Conservation (phyloP, 345 rosid genomes). For the Aethionema arabicum region DNA sequence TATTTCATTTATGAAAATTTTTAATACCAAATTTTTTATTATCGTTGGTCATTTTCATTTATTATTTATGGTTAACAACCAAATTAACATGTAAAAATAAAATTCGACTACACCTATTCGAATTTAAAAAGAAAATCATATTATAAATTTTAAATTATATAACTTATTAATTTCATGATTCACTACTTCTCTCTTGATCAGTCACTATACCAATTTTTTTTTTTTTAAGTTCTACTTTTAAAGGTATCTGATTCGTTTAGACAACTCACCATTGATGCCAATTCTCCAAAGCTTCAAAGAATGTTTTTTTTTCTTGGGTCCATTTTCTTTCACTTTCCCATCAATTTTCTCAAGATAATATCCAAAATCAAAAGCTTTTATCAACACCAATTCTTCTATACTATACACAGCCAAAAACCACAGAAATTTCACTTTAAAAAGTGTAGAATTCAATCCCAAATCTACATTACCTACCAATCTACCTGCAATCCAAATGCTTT, state of each 20-base stretch:
- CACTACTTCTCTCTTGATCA: conserved; percentile 17
- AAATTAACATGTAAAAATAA: too few relatives aligned
- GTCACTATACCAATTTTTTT: conserved; percentile 24
- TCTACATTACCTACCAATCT: conserved; percentile 23
- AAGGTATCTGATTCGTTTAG: conserved; percentile 34
- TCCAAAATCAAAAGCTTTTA: background rate
- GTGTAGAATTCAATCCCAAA: background rate
- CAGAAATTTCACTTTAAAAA: conserved; percentile 6
- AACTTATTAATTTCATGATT: background rate
- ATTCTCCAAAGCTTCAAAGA: conserved; percentile 30
- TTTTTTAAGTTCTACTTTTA: conserved; percentile 28
- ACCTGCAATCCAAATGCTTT: conserved; percentile 24
- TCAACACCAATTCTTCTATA: background rate
- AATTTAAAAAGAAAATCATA: too few relatives aligned
- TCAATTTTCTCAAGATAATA: conserved; percentile 27
- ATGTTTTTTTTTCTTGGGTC: conserved; percentile 32
- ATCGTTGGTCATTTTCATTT: too few relatives aligned
- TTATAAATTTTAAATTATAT: too few relatives aligned
- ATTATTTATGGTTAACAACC: too few relatives aligned
- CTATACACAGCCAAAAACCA: background rate
- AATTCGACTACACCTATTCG: too few relatives aligned
- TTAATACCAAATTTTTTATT: too few relatives aligned
- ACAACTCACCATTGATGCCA: conserved; percentile 39
- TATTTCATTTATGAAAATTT: too few relatives aligned
- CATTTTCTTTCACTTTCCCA: conserved; percentile 25